Evolutionary conservation across 2,329 filamentous ascomycete species (phyloP).

Genomic region (Penicillium paneum): DNA sequence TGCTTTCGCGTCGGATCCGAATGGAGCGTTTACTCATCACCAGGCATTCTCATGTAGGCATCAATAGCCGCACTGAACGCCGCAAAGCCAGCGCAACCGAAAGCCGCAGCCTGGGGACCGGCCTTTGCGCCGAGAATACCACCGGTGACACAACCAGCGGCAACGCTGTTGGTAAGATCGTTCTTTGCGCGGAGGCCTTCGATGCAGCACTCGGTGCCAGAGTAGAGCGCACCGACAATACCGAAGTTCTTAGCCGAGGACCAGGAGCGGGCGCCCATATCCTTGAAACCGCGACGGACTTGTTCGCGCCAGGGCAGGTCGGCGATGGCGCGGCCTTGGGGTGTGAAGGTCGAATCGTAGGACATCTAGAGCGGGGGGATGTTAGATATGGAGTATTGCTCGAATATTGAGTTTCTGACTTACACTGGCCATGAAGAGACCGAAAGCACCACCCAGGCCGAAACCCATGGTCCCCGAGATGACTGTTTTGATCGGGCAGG

Average conservation of each 20-base stretch:
- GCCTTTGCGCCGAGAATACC: constrained; percentile 82
- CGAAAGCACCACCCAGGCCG: constrained; percentile 87
- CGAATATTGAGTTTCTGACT: constrained; percentile 34
- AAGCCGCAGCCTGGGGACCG: constrained; percentile 80
- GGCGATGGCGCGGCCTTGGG: constrained; percentile 53
- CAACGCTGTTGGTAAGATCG: constrained; percentile 81
- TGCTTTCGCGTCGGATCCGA: not conserved
- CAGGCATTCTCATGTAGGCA: constrained; percentile 77
- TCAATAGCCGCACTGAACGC: constrained; percentile 91
- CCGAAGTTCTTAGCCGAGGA: constrained; percentile 92
- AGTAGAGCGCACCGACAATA: constrained; percentile 85
- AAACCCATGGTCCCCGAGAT: constrained; percentile 94
- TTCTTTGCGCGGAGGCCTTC: constrained; percentile 90
- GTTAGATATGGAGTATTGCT: not conserved
- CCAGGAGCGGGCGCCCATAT: constrained; percentile 84
- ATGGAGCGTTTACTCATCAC: constrained; percentile 29
- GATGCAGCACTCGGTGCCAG: constrained; percentile 91
- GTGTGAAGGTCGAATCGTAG: constrained; percentile 85
- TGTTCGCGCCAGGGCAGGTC: constrained; percentile 79
- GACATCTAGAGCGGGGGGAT: constrained; percentile 66
- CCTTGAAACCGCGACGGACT: constrained; percentile 79
- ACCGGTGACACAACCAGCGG: constrained; percentile 86
- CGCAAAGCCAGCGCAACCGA: constrained; percentile 90
- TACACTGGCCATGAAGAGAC: constrained; percentile 97
- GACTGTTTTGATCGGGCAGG: constrained; percentile 81